Conservation (phyloP, 2,329 filamentous ascomycete species). For the Drechslerella stenobrocha region DNA sequence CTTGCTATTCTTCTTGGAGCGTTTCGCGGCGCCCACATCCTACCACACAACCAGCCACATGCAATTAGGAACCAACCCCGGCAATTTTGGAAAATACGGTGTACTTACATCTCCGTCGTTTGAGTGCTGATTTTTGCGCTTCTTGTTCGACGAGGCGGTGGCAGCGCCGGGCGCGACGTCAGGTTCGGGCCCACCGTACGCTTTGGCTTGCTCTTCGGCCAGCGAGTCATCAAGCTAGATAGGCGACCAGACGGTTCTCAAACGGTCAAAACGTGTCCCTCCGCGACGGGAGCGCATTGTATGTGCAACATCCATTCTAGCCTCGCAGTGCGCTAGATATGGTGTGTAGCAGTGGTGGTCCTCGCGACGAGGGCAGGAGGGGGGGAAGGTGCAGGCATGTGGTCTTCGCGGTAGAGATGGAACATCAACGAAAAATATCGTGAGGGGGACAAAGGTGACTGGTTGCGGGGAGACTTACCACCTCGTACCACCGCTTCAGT, state of each 20-base stretch:
- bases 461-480: constrained; percentile 57
- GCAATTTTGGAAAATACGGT: neutral
- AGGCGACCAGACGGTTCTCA: constrained; percentile 26
- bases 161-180: constrained; percentile 60
- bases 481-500: constrained; percentile 74
- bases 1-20: constrained; percentile 55
- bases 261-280: constrained; percentile 37
- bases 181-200: constrained; percentile 63
- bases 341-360: neutral
- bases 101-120: constrained; percentile 58
- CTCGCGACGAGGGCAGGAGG: too few relatives aligned
- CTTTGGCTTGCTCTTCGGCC: constrained; percentile 65
- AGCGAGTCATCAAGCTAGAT: constrained; percentile 65
- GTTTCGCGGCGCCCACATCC: constrained; percentile 56
- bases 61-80: too few relatives aligned
- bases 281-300: constrained; percentile 10
- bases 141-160: constrained; percentile 57
- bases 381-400: constrained; percentile 7
- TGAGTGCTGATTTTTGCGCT: constrained; percentile 57
- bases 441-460: neutral
- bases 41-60: constrained; percentile 10
- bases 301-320: too few relatives aligned
- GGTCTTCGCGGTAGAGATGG: constrained; percentile 25
- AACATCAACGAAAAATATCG: constrained; percentile 45
- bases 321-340: constrained; percentile 19